phyloP scores from a whole-genome alignment of 1,139 yeast species.

The Taphrina populina region DNA sequence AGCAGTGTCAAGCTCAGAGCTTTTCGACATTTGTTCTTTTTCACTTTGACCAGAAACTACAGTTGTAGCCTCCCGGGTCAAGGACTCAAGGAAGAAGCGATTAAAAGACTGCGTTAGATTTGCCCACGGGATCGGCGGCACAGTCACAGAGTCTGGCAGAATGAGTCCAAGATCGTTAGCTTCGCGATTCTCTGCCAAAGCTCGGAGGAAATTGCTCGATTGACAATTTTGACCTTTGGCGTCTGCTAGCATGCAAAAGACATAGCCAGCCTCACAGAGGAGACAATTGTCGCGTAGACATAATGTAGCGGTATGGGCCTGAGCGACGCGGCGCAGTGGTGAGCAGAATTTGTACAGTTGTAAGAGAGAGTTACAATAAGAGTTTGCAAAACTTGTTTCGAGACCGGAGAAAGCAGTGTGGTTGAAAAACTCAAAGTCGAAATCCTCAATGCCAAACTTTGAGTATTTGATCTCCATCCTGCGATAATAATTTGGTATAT shows the following conservation, averaged over 20 bases:
- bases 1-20: conserved; percentile 15
- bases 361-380: conserved; percentile 74
- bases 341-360: conserved; percentile 83
- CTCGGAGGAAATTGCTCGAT: conserved; percentile 66
- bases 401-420: conserved; percentile 76
- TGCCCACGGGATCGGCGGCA: conserved; percentile 37
- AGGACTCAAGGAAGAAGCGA: conserved; percentile 56
- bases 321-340: conserved; percentile 63
- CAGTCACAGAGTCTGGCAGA: conserved; percentile 52
- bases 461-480: conserved; percentile 78
- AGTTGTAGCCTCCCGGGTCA: conserved; percentile 49
- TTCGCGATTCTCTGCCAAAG: conserved; percentile 46
- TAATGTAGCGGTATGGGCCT: conserved; percentile 59
- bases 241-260: conserved; percentile 86
- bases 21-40: conserved; percentile 46
- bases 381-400: conserved; percentile 79
- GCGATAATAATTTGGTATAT: conserved; percentile 49
- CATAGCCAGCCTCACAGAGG: conserved; percentile 77
- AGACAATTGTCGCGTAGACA: conserved; percentile 51
- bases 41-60: conserved; percentile 13
- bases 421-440: conserved; percentile 84
- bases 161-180: conserved; percentile 49
- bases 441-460: conserved; percentile 89
- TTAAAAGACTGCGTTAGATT: conserved; percentile 55
- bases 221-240: conserved; percentile 71